Percentiles rank a stretch among this genome's conserved stretches.
phyloP scores from a whole-genome alignment of 345 rosid species.

The Eucalyptus decipiens region DNA sequence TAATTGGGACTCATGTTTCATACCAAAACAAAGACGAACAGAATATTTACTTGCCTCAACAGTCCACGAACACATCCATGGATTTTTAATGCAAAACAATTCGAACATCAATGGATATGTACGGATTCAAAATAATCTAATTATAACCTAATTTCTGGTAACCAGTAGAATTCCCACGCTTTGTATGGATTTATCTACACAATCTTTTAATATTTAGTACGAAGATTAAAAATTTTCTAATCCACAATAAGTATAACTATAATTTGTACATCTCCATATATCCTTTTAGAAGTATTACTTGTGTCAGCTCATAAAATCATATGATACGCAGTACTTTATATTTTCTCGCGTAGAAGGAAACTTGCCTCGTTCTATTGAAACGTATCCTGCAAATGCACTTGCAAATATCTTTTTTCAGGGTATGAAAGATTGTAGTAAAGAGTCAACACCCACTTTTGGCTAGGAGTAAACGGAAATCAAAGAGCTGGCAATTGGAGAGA shows the following conservation, averaged over 20 bases:
- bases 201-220: too few species aligned
- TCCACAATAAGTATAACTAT: background rate
- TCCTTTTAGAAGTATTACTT: background rate
- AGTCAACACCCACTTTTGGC: too few species aligned
- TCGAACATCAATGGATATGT: rapidly evolving
- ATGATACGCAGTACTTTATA: background rate
- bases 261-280: background rate
- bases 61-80: too few species aligned
- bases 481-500: too few species aligned
- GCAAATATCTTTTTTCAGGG: too few species aligned
- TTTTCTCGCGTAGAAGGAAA: background rate
- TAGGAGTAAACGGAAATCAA: too few species aligned
- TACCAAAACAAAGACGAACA: too few species aligned
- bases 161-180: background rate
- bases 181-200: too few species aligned
- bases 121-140: too few species aligned
- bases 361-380: background rate
- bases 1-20: too few species aligned
- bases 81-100: rapidly evolving
- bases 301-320: background rate
- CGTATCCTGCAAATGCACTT: too few species aligned
- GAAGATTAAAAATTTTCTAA: background rate
- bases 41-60: rapidly evolving
- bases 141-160: rapidly evolving
- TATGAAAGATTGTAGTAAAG: too few species aligned